Evolutionary conservation across 2,329 filamentous ascomycete species (phyloP).

Genomic region (Colletotrichum orbiculare): DNA sequence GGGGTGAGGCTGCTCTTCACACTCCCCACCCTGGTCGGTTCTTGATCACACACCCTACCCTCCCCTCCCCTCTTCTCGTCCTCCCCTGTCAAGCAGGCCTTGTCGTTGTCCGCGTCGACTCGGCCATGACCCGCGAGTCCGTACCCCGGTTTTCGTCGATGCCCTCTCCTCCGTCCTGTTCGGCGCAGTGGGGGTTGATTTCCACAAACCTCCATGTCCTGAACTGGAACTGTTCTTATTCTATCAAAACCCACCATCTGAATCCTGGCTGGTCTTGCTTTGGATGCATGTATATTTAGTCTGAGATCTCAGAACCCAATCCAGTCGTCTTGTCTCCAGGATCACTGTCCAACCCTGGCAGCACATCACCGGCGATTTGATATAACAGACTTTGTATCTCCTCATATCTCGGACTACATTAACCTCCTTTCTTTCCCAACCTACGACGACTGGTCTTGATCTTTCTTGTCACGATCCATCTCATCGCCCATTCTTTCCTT

Average conservation of each 20-base stretch:
- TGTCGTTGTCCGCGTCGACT: constrained; percentile 22
- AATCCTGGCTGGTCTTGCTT: constrained; percentile 29
- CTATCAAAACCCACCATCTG: constrained; percentile 23
- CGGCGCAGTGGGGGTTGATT: constrained; percentile 30
- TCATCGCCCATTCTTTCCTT: constrained; percentile 25
- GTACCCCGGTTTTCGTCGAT: constrained; percentile 36
- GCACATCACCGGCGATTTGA: constrained; percentile 25
- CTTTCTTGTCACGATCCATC: neutral
- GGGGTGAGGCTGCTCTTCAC: constrained; percentile 17
- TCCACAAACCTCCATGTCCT: constrained; percentile 31
- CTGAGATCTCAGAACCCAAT: constrained; percentile 34
- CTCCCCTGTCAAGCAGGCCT: constrained; percentile 15
- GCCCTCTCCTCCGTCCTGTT: constrained; percentile 20
- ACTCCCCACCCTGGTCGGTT: neutral
- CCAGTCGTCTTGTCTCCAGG: constrained; percentile 20
- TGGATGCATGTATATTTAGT: constrained; percentile 35
- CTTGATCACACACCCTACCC: neutral
- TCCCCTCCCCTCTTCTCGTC: neutral
- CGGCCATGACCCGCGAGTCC: constrained; percentile 17
- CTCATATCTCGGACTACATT: constrained; percentile 24
- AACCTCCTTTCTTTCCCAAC: constrained; percentile 26
- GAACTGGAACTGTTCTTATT: constrained; percentile 27
- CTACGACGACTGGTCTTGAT: constrained; percentile 41
- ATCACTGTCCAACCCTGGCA: constrained; percentile 23
- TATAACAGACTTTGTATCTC: constrained; percentile 20